phyloP scores from a whole-genome alignment of 352 stramenopile species.

The Pythium periplocum region DNA sequence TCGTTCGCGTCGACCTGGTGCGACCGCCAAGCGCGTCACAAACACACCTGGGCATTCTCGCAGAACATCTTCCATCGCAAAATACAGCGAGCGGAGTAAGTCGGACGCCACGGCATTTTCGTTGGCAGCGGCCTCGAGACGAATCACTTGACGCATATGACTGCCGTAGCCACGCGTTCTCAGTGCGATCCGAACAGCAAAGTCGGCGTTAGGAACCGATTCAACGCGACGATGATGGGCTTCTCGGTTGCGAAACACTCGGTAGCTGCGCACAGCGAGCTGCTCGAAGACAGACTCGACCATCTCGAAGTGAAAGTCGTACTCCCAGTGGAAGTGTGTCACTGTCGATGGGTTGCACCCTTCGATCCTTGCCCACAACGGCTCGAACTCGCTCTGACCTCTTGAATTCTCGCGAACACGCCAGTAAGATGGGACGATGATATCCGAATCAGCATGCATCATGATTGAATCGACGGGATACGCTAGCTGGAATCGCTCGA shows the following conservation, averaged over 20 bases:
- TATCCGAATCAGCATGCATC: conserved; percentile 10
- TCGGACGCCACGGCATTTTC: too few relatives aligned
- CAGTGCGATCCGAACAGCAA: too few relatives aligned
- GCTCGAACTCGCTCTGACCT: background rate
- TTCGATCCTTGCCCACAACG: background rate
- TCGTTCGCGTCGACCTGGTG: too few relatives aligned
- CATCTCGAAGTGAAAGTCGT: conserved; percentile 13
- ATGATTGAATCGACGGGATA: conserved; percentile 1
- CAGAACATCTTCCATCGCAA: too few relatives aligned
- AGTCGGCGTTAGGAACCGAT: too few relatives aligned
- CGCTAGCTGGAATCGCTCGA: conserved; percentile 12
- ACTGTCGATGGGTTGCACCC: background rate
- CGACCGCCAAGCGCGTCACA: background rate
- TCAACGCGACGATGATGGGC: too few relatives aligned
- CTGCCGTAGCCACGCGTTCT: background rate
- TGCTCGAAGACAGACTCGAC: conserved; percentile 21
- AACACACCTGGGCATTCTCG: too few relatives aligned
- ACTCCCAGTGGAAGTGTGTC: conserved; percentile 17
- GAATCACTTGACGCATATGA: background rate
- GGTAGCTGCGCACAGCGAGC: conserved; percentile 14
- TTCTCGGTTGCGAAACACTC: too few relatives aligned
- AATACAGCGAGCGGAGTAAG: too few relatives aligned
- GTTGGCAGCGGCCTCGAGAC: too few relatives aligned
- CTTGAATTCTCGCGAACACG: background rate
- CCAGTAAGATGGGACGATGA: conserved; percentile 5